Base-by-base conservation (phyloP, 2,329 filamentous ascomycete species). In the Fusarium sp. region DNA sequence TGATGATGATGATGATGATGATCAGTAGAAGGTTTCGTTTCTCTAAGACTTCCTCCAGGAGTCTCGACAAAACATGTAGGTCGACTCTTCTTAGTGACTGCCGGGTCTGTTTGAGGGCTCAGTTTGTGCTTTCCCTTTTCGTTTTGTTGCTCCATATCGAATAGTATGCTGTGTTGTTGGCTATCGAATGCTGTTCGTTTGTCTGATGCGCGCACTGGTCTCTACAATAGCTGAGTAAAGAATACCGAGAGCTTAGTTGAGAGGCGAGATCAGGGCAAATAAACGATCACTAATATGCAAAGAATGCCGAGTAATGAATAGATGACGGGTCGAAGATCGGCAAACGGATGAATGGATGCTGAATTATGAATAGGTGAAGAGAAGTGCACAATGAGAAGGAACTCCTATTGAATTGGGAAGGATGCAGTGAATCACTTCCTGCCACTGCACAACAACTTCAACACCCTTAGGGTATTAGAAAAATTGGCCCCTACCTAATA, bases 31-130 rank as follows among this genome's bases (percentile, higher is more conserved):
- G 72, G 66, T 10, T 59, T 52, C 8, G 54, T 46, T 24, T 71
- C 58, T 27, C 43, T 57, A 30, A 74, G 50, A 6, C 63, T 72
- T 25, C 68, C 70, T 25, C 70, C 61, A 6, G 73, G 72, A 5
- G 70, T 66, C 20, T 72, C 68, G 24, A 63, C 27, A 12, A 68
- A 11, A 46, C 66, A 64, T 25, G 61, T 32, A 15, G 50, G 49
- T 30, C 63, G 46, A 10, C 42, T 47, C 54, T 53, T 68, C 58
- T 70, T 71, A 24, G 45, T 43, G 38, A 56, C 52, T 46, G 18
- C 15, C 16, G 27, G 38, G n/a, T 59, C 51, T 16, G 25, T 24
- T 14, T 63, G 61, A 12, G 69, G 69, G 44, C 69, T 72, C 15
- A 72, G 62, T 43, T 50, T 20, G 22, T 49, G 69, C 47, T 72